These are phyloP conservation scores for Antarctomyces pellizariae DNA, from an alignment of 495 filamentous ascomycete species.

Conservation along the genomic window DNA sequence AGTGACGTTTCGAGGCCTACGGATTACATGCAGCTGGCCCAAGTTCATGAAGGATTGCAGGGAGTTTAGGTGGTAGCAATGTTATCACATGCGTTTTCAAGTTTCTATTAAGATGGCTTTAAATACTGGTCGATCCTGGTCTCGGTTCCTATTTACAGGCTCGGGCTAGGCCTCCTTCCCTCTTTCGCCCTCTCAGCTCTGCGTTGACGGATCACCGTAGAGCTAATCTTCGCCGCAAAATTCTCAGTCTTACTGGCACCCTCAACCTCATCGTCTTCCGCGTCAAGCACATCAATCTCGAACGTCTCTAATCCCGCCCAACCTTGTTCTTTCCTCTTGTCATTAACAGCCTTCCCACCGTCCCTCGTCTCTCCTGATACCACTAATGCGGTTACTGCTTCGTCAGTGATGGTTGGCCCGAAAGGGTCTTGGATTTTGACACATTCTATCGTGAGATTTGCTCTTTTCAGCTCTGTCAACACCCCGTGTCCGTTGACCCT, in stretches of 20 bases:
- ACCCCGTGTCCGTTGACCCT: conserved; percentile 10
- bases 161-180: too few species aligned
- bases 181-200: conserved; percentile 19
- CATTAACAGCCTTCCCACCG: conserved; percentile 68
- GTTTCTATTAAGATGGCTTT: too few species aligned
- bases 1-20: too few species aligned
- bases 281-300: conserved; percentile 77
- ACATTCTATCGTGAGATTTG: conserved; percentile 33
- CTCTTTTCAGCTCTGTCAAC: conserved; percentile 18
- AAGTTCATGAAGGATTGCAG: too few species aligned
- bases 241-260: conserved; percentile 20
- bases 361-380: conserved; percentile 75
- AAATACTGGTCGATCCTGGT: too few species aligned
- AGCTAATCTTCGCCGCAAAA: conserved; percentile 76
- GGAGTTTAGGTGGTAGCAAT: too few species aligned
- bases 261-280: conserved; percentile 31
- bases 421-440: conserved; percentile 74
- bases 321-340: conserved; percentile 49
- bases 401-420: conserved; percentile 75
- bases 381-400: conserved; percentile 54
- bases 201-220: conserved; percentile 36
- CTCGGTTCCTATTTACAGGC: conserved; percentile 2
- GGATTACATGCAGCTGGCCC: too few species aligned
- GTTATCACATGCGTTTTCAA: too few species aligned
- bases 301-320: conserved; percentile 60